phyloP scores from a whole-genome alignment of 768 basidiomycete species.

The Gautieria morchelliformis region DNA sequence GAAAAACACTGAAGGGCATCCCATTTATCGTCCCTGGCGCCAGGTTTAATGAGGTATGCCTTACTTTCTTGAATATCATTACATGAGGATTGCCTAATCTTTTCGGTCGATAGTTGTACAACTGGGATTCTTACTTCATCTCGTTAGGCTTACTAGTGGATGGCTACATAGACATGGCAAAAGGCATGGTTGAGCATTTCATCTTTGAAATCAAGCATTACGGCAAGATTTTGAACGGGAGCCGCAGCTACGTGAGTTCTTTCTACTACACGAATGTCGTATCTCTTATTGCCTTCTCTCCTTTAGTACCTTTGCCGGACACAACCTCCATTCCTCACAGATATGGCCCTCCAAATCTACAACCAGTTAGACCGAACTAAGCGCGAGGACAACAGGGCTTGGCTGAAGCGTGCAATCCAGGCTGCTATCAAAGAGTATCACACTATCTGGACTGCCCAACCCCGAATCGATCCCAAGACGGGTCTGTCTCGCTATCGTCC shows the following conservation, averaged over 20 bases:
- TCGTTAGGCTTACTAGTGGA: constrained; percentile 90
- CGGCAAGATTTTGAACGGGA: constrained; percentile 94
- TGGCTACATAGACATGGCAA: constrained; percentile 88
- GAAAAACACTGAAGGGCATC: constrained; percentile 79
- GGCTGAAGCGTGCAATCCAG: constrained; percentile 93
- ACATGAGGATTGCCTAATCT: constrained; percentile 5
- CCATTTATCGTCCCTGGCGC: constrained; percentile 97
- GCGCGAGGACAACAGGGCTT: constrained; percentile 67
- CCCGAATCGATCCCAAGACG: constrained; percentile 88
- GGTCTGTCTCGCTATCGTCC: constrained; percentile 93
- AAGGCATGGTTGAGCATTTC: constrained; percentile 98
- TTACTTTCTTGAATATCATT: constrained; percentile 6
- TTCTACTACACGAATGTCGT: neutral
- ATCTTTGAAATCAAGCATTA: constrained; percentile 99
- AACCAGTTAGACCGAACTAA: constrained; percentile 89
- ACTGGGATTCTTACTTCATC: constrained; percentile 96
- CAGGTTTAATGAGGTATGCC: constrained; percentile 78
- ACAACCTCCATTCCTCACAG: constrained; percentile 97
- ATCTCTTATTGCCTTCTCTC: neutral
- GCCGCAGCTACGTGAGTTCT: constrained; percentile 51
- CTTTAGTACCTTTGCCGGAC: constrained; percentile 85
- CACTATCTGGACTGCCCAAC: constrained; percentile 91
- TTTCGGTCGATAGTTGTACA: constrained; percentile 54
- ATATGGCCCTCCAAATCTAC: constrained; percentile 97
- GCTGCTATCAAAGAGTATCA: constrained; percentile 99